phyloP scores from a whole-genome alignment of 2,329 filamentous ascomycete genomes.

The Cladophialophora immunda region DNA sequence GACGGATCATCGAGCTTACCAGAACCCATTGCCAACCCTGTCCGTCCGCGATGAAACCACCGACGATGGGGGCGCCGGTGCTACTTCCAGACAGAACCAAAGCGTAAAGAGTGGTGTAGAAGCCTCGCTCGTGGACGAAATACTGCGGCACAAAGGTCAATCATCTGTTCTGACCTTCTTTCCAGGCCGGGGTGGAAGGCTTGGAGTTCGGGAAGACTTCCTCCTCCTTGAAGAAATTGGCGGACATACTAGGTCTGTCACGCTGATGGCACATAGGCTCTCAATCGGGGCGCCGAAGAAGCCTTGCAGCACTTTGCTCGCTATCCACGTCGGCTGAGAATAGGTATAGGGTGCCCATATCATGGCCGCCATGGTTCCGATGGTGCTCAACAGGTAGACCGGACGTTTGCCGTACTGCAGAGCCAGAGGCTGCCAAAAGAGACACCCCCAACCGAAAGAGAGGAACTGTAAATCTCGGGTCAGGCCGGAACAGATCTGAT shows the following conservation, averaged over 20 bases:
- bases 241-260: constrained; percentile 47
- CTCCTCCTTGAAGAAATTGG: no score
- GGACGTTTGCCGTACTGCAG: constrained; percentile 51
- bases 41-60: constrained; percentile 57
- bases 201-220: constrained; percentile 49
- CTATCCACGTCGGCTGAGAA: constrained; percentile 57
- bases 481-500: no score
- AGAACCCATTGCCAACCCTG: constrained; percentile 58
- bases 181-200: no score
- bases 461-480: no score
- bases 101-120: constrained; percentile 33
- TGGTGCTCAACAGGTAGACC: constrained; percentile 26
- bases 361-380: constrained; percentile 43
- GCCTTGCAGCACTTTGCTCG: constrained; percentile 52
- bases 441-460: constrained; percentile 51
- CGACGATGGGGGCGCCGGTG: constrained; percentile 52
- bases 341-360: constrained; percentile 57
- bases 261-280: constrained; percentile 51
- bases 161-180: no score
- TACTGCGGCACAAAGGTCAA: no score
- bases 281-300: constrained; percentile 54
- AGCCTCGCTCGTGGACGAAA: constrained; percentile 36
- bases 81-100: constrained; percentile 24
- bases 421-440: constrained; percentile 59
- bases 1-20: constrained; percentile 46